Percentiles rank a stretch among this genome's conserved stretches.
Evolutionary conservation across 164 flowering plant genomes (phyloP).

Genomic region (Nymphaea thermarum): DNA sequence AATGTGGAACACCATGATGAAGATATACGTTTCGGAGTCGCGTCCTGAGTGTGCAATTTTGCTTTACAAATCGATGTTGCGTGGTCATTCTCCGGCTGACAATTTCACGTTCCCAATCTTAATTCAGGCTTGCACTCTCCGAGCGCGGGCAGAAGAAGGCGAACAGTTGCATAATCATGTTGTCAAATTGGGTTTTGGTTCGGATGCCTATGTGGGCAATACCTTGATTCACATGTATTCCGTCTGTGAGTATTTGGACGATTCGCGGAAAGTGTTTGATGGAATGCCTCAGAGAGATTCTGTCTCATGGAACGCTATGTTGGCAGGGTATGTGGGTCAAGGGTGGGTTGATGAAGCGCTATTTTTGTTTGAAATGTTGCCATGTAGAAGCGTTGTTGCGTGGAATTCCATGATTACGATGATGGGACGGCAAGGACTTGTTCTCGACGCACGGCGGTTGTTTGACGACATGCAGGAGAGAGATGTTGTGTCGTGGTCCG

Average conservation of each 20-base stretch:
- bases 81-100: conserved; percentile 14
- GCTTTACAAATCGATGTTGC: conserved; percentile 23
- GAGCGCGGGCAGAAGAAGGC: conserved; percentile 18
- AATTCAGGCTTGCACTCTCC: conserved; percentile 16
- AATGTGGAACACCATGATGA: conserved; percentile 33
- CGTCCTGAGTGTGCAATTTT: conserved; percentile 5
- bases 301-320: conserved; percentile 34
- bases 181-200: conserved; percentile 25
- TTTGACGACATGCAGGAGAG: conserved; percentile 18
- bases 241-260: conserved; percentile 19
- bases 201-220: conserved; percentile 27
- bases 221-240: conserved; percentile 28
- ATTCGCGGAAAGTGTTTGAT: conserved; percentile 28
- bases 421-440: conserved; percentile 22
- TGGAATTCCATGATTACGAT: conserved; percentile 34
- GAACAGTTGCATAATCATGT: conserved; percentile 27
- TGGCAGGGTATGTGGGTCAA: conserved; percentile 25
- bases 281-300: conserved; percentile 15
- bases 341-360: conserved; percentile 24
- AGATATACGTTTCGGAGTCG: conserved; percentile 13
- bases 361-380: conserved; percentile 18
- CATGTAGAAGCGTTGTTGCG: conserved; percentile 20
- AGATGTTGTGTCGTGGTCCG: conserved; percentile 34
- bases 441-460: conserved; percentile 16
- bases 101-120: conserved; percentile 25